Evolutionary conservation across 768 basidiomycete species (phyloP), one percentile per base, ranked within the genome.

Genomic region (Termitomyces sp.): DNA sequence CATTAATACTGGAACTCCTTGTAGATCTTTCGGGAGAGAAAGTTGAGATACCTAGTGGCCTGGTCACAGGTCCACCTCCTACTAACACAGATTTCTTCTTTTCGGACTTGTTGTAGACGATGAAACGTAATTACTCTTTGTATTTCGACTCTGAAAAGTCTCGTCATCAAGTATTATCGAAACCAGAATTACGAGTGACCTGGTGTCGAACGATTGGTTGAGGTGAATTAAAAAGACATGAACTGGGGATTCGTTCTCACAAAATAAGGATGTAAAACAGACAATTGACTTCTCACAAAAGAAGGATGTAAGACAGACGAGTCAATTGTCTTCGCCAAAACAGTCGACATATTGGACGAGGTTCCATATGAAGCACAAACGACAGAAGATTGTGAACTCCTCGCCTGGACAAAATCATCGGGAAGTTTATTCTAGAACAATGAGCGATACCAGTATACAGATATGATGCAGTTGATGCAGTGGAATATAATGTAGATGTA

Each of bases 1-100:
- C n/a, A 46, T 33, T 36, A 18, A 57, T 42, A 13, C 52, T 39
- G 34, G n/a, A 43, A 47, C 62, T 33, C 61, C n/a, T 55, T 36
- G 18, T 30, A 91, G 94, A 95, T 74, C 78, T 97, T 39, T 88
- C 90, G 1, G 94, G 93, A 6, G 93, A 95, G 70, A 87, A 84
- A 74, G 89, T 94, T 16, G 91, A 94, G 67, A 92, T 96, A 66
- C 93, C 93, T 4, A 88, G 87, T 60, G 86, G 87, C 30, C 75
- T 94, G 53, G 74, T 81, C 47, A 79, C 89, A n/a, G 91, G 92
- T 13, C 83, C 87, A 37, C 90, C 92, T 52, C 93, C 93, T 13
- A 73, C 78, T 16, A 91, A 89, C 65, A 85, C 81, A 49, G 90
- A 93, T 69, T 94, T 92, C 73, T 93, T 89, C 77, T 94, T 92